These are phyloP conservation scores for Venturia oleaginea DNA, from an alignment of 2,329 filamentous ascomycete species.

Conservation along the genomic window DNA sequence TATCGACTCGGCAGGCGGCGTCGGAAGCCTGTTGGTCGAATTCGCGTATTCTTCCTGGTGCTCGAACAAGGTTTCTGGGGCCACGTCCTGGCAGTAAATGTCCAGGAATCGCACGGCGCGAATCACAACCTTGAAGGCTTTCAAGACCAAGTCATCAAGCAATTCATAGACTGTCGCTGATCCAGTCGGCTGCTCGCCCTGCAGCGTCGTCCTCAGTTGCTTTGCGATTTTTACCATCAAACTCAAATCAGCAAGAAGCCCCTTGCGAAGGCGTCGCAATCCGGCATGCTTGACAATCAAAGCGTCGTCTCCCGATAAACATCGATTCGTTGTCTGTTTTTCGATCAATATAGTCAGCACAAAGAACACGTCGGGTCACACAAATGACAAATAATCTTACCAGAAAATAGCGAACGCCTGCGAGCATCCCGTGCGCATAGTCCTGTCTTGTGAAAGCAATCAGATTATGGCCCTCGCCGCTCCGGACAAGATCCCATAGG, in stretches of 20 bases:
- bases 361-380: neutral
- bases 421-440: conserved; percentile 88
- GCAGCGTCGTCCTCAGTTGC: conserved; percentile 49
- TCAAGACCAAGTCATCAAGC: conserved; percentile 86
- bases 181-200: conserved; percentile 21
- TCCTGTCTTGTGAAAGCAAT: conserved; percentile 83
- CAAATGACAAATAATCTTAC: conserved; percentile 46
- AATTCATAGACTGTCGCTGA: conserved; percentile 55
- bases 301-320: conserved; percentile 70
- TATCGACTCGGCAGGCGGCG: conserved; percentile 27
- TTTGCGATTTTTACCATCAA: conserved; percentile 84
- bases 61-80: neutral
- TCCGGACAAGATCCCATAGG: conserved; percentile 84
- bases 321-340: conserved; percentile 72
- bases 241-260: conserved; percentile 79
- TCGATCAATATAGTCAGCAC: conserved; percentile 3
- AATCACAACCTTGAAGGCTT: conserved; percentile 89
- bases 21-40: conserved; percentile 36
- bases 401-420: conserved; percentile 80
- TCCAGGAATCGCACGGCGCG: conserved; percentile 86
- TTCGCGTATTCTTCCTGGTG: conserved; percentile 9
- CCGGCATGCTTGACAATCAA: conserved; percentile 67
- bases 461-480: conserved; percentile 64
- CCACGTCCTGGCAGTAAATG: conserved; percentile 54
- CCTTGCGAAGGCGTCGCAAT: conserved; percentile 74